Percentiles rank a stretch among this genome's conserved stretches.
Evolutionary conservation across 2,329 filamentous ascomycete genomes (phyloP).

Genomic region (Stachybotrys elegans): DNA sequence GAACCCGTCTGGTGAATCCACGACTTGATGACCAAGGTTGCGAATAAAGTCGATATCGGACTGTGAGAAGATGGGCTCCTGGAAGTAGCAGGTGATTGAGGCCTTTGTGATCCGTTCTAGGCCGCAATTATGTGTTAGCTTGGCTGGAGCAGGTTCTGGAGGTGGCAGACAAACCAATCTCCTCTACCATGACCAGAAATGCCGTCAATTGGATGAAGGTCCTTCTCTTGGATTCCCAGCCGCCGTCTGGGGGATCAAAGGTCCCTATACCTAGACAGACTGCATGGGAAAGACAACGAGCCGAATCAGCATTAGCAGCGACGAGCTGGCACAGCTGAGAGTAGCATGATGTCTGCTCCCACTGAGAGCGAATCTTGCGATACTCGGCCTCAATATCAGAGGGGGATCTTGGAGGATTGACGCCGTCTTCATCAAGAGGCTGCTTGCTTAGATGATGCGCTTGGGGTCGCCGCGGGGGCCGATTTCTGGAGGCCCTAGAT

Average conservation of each 20-base stretch:
- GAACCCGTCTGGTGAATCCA: constrained; percentile 49
- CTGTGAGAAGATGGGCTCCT: constrained; percentile 48
- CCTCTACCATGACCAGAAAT: constrained; percentile 42
- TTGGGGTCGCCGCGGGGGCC: no score
- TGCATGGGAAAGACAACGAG: constrained; percentile 23
- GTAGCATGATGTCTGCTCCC: constrained; percentile 20
- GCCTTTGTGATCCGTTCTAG: constrained; percentile 12
- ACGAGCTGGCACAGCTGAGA: constrained; percentile 28
- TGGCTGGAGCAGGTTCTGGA: not conserved
- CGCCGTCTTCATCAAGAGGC: constrained; percentile 4
- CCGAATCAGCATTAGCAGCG: constrained; percentile 11
- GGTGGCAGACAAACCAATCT: constrained; percentile 28
- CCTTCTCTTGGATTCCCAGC: constrained; percentile 37
- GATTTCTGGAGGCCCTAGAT: no score
- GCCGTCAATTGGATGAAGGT: constrained; percentile 49
- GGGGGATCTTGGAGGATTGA: constrained; percentile 13
- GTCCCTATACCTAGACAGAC: constrained; percentile 52
- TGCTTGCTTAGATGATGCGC: no score
- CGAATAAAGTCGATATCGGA: constrained; percentile 47
- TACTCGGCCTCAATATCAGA: constrained; percentile 25
- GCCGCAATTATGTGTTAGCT: not conserved
- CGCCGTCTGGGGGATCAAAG: constrained; percentile 45
- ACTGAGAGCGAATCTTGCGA: constrained; percentile 17
- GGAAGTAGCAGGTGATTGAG: constrained; percentile 42
- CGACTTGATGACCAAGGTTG: constrained; percentile 46